A percentile compares a stretch with the other conserved stretches of the same genome.
These are phyloP conservation scores for Salmacisia buchloeana DNA, from an alignment of 1,284 basidiomycete genomes.

Conservation along the genomic window DNA sequence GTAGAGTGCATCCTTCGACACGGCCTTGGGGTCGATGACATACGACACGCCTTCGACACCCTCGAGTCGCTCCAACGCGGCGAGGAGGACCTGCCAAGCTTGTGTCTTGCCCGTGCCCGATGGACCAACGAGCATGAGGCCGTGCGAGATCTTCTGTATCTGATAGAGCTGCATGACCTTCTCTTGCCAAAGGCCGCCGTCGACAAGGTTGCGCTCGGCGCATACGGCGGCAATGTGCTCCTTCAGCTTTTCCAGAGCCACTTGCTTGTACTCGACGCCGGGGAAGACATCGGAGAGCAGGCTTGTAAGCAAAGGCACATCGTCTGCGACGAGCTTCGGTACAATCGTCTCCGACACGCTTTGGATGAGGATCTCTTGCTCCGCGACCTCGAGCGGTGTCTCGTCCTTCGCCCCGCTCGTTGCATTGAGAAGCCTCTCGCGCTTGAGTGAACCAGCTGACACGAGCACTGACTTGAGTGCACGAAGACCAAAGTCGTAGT, in stretches of 20 bases:
- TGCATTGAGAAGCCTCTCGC: conserved; percentile 57
- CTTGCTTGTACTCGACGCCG: conserved; percentile 81
- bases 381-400: conserved; percentile 57
- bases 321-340: conserved; percentile 93
- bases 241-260: conserved; percentile 77
- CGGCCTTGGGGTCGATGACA: conserved; percentile 98
- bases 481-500: conserved; percentile 98
- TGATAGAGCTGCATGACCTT: conserved; percentile 98
- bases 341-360: conserved; percentile 99
- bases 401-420: conserved; percentile 5
- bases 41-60: conserved; percentile 88
- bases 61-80: conserved; percentile 84
- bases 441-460: conserved; percentile 94
- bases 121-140: conserved; percentile 98
- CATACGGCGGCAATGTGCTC: conserved; percentile 82
- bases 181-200: conserved; percentile 72
- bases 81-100: conserved; percentile 89
- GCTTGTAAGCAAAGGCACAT: conserved; percentile 88
- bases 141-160: conserved; percentile 98
- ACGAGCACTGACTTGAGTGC: conserved; percentile 94
- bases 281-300: conserved; percentile 96
- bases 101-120: conserved; percentile 96
- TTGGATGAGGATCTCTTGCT: conserved; percentile 96
- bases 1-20: conserved; percentile 96
- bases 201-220: conserved; percentile 71